Percentiles rank a stretch among this genome's conserved stretches.
phyloP scores from a whole-genome alignment of 768 basidiomycete species.

The Russula virescens region DNA sequence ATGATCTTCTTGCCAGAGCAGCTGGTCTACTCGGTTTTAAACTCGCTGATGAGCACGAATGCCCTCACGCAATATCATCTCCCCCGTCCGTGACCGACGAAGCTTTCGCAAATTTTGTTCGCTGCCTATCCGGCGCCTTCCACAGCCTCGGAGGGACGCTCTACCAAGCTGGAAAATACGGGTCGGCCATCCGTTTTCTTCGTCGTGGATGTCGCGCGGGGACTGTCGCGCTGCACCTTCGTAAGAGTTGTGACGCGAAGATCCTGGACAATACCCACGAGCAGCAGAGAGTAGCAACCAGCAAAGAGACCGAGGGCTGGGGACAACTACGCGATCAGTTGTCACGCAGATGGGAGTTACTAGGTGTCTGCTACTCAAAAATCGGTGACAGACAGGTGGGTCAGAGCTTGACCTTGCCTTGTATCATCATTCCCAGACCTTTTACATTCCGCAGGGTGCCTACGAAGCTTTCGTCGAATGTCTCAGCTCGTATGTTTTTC shows the following conservation, averaged over 20 bases:
- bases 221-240: slow-evolving; percentile 36
- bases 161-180: slow-evolving; percentile 58
- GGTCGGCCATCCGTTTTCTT: slow-evolving; percentile 63
- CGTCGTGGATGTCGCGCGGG: slow-evolving; percentile 55
- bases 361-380: slow-evolving; percentile 74
- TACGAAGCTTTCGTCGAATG: slow-evolving; percentile 45
- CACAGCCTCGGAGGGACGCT: slow-evolving; percentile 65
- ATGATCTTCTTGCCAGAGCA: slow-evolving; percentile 45
- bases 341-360: slow-evolving; percentile 70
- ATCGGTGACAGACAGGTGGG: slow-evolving; percentile 70
- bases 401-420: slow-evolving; percentile 17
- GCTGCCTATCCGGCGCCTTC: slow-evolving; percentile 67
- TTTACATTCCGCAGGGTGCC: slow-evolving; percentile 42
- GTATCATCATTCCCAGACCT: not conserved
- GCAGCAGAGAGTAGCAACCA: slow-evolving; percentile 19
- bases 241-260: slow-evolving; percentile 1
- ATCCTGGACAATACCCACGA: slow-evolving; percentile 27
- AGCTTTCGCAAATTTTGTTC: slow-evolving; percentile 45
- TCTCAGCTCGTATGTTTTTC: slow-evolving; percentile 29
- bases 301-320: slow-evolving; percentile 41
- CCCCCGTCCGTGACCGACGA: not conserved
- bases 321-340: slow-evolving; percentile 57
- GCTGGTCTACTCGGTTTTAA: slow-evolving; percentile 27
- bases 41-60: slow-evolving; percentile 1
- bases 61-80: not conserved